A percentile compares a stretch with the other conserved stretches of the same genome.
Evolutionary conservation across 345 rosid genomes (phyloP).

Genomic region (Cardamine chenopodiifolia): DNA sequence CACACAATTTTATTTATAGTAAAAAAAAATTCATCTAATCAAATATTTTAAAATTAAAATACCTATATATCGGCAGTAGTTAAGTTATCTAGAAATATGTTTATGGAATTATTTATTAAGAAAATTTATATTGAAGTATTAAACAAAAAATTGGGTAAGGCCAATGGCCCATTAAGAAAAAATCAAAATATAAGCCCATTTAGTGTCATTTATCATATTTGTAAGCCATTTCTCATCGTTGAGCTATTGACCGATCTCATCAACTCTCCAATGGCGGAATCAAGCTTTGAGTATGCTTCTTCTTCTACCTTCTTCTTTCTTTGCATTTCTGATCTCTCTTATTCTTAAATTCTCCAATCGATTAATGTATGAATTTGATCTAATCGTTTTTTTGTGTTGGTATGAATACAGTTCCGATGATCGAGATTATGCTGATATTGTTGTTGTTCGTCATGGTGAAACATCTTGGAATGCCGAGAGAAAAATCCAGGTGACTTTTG

Average conservation of each 20-base stretch:
- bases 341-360: not conserved
- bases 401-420: conserved; percentile 36
- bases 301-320: not conserved
- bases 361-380: not conserved
- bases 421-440: conserved; percentile 55
- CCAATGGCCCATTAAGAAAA: not conserved
- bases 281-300: conserved; percentile 33
- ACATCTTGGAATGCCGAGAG: conserved; percentile 79
- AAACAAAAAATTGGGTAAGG: not conserved
- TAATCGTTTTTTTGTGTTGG: not conserved
- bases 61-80: not conserved
- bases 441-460: conserved; percentile 84
- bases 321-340: not conserved
- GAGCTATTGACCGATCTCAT: not conserved
- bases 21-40: not conserved
- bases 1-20: not conserved
- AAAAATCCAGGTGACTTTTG: conserved; percentile 59
- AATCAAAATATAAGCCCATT: not conserved
- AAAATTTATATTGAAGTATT: not conserved
- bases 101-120: not conserved
- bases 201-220: not conserved
- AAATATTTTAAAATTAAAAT: not conserved
- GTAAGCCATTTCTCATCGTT: not conserved
- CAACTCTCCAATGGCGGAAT: conserved; percentile 37
- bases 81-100: not conserved